Conservation (phyloP, 2,329 filamentous ascomycete genomes). For the Monilinia aucupariae region DNA sequence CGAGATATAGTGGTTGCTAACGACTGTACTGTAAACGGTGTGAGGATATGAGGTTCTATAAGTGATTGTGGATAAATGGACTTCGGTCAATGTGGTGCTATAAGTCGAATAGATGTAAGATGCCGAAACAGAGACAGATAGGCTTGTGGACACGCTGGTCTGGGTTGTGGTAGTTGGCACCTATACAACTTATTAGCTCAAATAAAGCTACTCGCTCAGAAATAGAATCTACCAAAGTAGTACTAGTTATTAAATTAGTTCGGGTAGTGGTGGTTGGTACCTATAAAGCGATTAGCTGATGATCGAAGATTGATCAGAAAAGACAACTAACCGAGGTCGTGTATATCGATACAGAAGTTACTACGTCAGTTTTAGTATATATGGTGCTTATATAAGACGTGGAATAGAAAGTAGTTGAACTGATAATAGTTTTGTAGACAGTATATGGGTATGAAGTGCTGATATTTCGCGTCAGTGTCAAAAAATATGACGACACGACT, state of each 20-base stretch:
- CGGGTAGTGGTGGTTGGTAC: constrained; percentile 1
- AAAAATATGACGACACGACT: background rate
- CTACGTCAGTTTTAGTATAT: background rate
- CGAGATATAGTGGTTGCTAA: background rate
- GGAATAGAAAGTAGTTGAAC: constrained; percentile 8
- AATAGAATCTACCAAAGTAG: background rate
- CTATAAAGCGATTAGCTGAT: background rate
- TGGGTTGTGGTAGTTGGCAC: constrained; percentile 7
- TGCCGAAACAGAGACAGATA: constrained; percentile 1
- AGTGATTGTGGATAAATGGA: background rate
- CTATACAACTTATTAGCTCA: background rate
- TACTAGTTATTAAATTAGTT: background rate
- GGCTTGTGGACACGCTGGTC: background rate
- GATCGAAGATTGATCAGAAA: too few species aligned
- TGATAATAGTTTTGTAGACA: constrained; percentile 5
- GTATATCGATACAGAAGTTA: background rate
- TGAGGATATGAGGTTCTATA: background rate
- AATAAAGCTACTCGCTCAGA: background rate
- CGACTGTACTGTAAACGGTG: background rate
- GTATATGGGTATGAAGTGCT: constrained; percentile 7
- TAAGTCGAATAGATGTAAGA: constrained; percentile 9
- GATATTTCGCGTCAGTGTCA: background rate
- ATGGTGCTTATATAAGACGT: constrained; percentile 7
- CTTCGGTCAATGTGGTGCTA: background rate
- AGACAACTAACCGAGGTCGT: background rate